Conservation (phyloP, 805 yeast species). For the Debaryomyces tyrocola region DNA sequence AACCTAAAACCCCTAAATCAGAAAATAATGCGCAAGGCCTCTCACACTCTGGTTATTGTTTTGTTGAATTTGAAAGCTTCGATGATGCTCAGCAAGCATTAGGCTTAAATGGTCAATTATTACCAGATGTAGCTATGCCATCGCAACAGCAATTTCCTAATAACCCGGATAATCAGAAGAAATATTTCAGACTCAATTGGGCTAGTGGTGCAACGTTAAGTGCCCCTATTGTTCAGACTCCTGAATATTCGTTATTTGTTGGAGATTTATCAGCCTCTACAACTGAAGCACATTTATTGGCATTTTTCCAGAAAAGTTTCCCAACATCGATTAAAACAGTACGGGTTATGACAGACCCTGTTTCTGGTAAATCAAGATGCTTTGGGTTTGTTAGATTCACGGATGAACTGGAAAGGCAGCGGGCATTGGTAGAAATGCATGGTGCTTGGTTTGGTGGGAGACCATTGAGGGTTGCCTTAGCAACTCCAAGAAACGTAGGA, state of each 20-base stretch:
- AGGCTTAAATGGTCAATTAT: conserved; percentile 60
- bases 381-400: conserved; percentile 81
- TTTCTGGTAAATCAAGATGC: conserved; percentile 73
- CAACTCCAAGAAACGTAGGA: conserved; percentile 61
- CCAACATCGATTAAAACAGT: conserved; percentile 70
- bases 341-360: conserved; percentile 83
- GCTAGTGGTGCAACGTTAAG: conserved; percentile 78
- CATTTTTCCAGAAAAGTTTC: conserved; percentile 67
- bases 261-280: conserved; percentile 79
- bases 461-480: conserved; percentile 73
- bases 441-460: conserved; percentile 81
- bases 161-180: conserved; percentile 50
- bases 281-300: conserved; percentile 75
- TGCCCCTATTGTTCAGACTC: conserved; percentile 70
- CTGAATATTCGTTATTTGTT: conserved; percentile 77
- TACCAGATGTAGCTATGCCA: conserved; percentile 58
- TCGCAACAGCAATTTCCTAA: conserved; percentile 39
- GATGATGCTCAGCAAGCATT: conserved; percentile 72
- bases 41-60: conserved; percentile 64
- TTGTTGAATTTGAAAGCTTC: conserved; percentile 68
- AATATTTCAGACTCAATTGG: conserved; percentile 77
- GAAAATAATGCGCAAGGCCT: conserved; percentile 23
- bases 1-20: conserved; percentile 33
- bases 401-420: conserved; percentile 63
- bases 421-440: conserved; percentile 73